Evolutionary conservation across 345 rosid genomes (phyloP).

Genomic region (Melastoma malabathricum): DNA sequence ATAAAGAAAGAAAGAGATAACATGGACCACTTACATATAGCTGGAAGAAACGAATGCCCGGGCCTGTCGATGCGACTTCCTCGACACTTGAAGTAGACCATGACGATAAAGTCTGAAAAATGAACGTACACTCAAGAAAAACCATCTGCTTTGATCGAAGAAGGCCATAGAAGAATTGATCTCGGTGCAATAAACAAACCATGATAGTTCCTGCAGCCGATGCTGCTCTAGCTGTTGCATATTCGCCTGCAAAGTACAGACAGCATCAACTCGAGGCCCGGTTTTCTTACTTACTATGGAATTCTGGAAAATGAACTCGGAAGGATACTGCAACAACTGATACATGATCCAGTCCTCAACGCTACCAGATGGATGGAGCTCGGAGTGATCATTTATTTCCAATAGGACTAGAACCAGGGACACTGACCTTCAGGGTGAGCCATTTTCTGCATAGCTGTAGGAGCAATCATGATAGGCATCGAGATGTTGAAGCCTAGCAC

Average conservation of each 20-base stretch:
- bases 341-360: too few species aligned
- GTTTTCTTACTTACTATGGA: too few species aligned
- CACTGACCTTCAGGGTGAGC: slow-evolving; percentile 52
- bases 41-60: slow-evolving; percentile 88
- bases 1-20: too few species aligned
- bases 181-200: slow-evolving; percentile 20
- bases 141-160: too few species aligned
- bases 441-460: slow-evolving; percentile 94
- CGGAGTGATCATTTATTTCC: too few species aligned
- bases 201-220: slow-evolving; percentile 77
- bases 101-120: slow-evolving; percentile 80
- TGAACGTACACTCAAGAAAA: too few species aligned
- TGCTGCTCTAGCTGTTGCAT: slow-evolving; percentile 87
- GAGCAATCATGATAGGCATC: slow-evolving; percentile 96
- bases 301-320: too few species aligned
- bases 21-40: slow-evolving; percentile 62
- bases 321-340: too few species aligned
- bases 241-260: slow-evolving; percentile 47
- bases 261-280: too few species aligned
- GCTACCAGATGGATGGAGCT: too few species aligned
- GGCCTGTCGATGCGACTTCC: slow-evolving; percentile 92
- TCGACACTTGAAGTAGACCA: slow-evolving; percentile 94
- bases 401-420: too few species aligned
- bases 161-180: too few species aligned
- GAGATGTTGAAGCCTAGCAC: slow-evolving; percentile 79